phyloP scores from a whole-genome alignment of 192 early-diverging fungal species.

The Coemansia sp. region DNA sequence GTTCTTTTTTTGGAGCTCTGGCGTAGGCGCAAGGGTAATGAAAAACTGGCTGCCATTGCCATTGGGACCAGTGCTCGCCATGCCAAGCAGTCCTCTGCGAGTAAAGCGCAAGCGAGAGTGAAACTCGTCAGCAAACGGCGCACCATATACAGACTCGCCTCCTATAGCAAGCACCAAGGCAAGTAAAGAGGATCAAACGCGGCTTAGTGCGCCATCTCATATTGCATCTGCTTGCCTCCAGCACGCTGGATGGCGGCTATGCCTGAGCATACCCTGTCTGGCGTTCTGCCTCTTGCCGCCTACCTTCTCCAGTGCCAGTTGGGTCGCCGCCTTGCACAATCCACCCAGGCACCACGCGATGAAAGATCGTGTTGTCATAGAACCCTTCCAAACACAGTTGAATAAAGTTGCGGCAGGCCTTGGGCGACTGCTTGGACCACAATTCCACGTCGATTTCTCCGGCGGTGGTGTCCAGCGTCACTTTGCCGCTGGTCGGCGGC shows the following conservation, averaged over 20 bases:
- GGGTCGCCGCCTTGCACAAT: constrained; percentile 97
- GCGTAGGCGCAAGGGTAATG: constrained; percentile 83
- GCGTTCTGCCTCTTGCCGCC: neutral
- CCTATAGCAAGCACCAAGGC: constrained; percentile 49
- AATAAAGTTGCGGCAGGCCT: constrained; percentile 93
- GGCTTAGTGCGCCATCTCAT: neutral
- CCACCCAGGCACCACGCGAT: constrained; percentile 88
- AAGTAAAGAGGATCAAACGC: neutral
- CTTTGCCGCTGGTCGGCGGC: constrained; percentile 65
- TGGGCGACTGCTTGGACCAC: constrained; percentile 94
- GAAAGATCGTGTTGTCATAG: constrained; percentile 88
- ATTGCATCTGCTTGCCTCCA: no score
- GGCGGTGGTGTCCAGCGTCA: constrained; percentile 81
- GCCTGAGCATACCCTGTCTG: neutral
- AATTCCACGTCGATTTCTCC: constrained; percentile 93
- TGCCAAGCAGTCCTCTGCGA: constrained; percentile 84
- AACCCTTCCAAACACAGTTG: constrained; percentile 92
- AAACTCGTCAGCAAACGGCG: constrained; percentile 89
- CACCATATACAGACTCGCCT: constrained; percentile 86
- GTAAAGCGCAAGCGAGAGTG: constrained; percentile 91
- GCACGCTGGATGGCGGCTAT: no score
- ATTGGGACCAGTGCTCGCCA: constrained; percentile 85
- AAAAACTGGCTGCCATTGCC: constrained; percentile 95
- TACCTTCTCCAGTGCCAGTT: constrained; percentile 73
- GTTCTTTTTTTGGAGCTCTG: constrained; percentile 86